Evolutionary conservation across 2,329 filamentous ascomycete species (phyloP).

Genomic region (Botrytis medusae): DNA sequence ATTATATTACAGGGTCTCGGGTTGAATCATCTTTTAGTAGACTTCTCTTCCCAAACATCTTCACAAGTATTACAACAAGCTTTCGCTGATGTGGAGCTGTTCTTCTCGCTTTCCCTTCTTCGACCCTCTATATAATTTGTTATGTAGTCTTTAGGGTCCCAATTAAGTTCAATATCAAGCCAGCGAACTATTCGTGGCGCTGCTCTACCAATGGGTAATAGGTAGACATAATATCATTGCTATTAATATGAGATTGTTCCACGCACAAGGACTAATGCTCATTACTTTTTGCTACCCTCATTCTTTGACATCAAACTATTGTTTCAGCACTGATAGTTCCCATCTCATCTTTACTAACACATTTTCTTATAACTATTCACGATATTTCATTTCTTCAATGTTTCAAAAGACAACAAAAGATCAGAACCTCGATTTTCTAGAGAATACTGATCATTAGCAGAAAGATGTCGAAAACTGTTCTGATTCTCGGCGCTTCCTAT

Average conservation of each 20-base stretch:
- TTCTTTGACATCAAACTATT: slow-evolving; percentile 14
- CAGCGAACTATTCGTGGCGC: neutral
- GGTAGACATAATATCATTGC: neutral
- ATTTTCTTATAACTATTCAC: neutral
- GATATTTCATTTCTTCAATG: neutral
- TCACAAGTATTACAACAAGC: neutral
- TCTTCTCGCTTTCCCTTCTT: neutral
- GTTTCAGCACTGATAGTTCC: slow-evolving; percentile 15
- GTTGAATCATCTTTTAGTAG: neutral
- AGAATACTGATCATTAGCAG: neutral
- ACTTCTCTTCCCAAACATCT: neutral
- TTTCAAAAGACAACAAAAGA: neutral
- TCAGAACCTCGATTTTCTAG: neutral
- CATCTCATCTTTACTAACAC: neutral
- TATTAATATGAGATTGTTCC: neutral
- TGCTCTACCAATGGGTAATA: neutral
- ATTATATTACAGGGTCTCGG: neutral
- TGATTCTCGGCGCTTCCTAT: slow-evolving; percentile 57
- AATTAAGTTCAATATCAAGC: neutral
- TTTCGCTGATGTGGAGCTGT: neutral
- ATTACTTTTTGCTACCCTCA: slow-evolving; percentile 11
- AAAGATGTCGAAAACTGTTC: slow-evolving; percentile 42
- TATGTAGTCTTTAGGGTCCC: neutral
- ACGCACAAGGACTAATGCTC: neutral
- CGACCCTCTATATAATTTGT: neutral